phyloP scores from a whole-genome alignment of 1,284 basidiomycete species.

The Cutaneotrichosporon cavernicola region DNA sequence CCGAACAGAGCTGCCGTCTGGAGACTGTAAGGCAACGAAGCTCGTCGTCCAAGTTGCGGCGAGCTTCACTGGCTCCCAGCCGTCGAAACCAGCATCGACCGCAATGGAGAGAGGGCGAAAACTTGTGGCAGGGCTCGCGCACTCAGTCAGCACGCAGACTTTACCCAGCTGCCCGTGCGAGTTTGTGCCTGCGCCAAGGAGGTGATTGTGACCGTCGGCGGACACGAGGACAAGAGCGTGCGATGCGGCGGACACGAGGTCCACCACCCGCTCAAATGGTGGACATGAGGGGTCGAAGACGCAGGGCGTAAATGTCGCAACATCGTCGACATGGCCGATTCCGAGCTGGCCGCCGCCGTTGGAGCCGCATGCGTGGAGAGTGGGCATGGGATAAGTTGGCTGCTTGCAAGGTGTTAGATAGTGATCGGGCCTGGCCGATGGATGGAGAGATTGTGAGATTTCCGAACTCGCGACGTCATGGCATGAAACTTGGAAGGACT shows the following conservation, averaged over 20 bases:
- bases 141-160: constrained; percentile 34
- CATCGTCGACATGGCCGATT: constrained; percentile 62
- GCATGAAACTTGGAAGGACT: background rate
- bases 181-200: constrained; percentile 47
- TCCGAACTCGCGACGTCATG: background rate
- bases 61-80: constrained; percentile 51
- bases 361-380: constrained; percentile 65
- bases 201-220: constrained; percentile 4
- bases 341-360: constrained; percentile 75
- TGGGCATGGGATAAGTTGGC: constrained; percentile 1
- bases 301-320: constrained; percentile 59
- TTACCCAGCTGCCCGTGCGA: constrained; percentile 46
- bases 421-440: background rate
- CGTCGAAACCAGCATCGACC: constrained; percentile 16
- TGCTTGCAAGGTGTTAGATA: background rate
- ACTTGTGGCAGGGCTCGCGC: constrained; percentile 25
- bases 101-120: constrained; percentile 35
- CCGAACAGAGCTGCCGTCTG: background rate
- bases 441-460: background rate
- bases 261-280: constrained; percentile 22
- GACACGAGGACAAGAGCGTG: constrained; percentile 40
- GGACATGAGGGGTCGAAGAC: constrained; percentile 34
- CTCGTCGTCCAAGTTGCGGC: constrained; percentile 78
- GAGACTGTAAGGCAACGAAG: constrained; percentile 58
- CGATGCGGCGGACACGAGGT: constrained; percentile 40